Base-by-base conservation (phyloP, 257 asterid species). In the Fraxinus americana region DNA sequence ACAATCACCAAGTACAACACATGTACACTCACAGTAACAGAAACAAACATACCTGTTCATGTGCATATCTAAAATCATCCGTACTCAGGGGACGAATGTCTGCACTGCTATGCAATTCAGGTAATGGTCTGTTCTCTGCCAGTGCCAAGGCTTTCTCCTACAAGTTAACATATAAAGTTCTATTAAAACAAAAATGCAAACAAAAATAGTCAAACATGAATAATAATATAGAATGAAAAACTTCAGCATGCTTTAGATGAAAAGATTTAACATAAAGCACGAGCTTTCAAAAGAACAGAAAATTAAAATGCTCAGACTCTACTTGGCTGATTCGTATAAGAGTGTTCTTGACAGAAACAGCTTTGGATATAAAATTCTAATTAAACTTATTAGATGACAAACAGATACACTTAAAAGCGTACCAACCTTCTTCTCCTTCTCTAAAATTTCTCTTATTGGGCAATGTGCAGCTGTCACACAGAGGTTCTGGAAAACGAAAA, bases 381-480 rank as follows among this genome's bases (percentile, higher is more conserved):
- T 4, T 63, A 4, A 63, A 63, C 11, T 21, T n/a, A 54, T 23
- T 61, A 61, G 1, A 23, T 61, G 67, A 61, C 5, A 61, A 6
- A 70, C 5, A 35, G 4, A 45, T 73, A 45, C 4, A 54, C 27
- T 17, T 13, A 35, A 48, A 48, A 27, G 52, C 10, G 5, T 21
- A 75, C 82, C 23, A 76, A 90, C 92, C 94, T 87, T 84, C 82
- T 85, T 87, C 80, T 90, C 94, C 83, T 84, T 81, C 80, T 85
- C 91, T 85, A 90, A 79, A 85, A 90, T 87, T 76, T 90, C 94
- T 82, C 94, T 87, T 78, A 90, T 90, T 59, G 94, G 92, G 78
- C 92, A 84, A 85, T 90, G 92, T 43, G 94, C 94, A 74, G 94
- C 94, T 78, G 92, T 85, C 80, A 87, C 90, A 35, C 94, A 87